These are phyloP conservation scores for Wickerhamomyces subpelliculosus DNA, from an alignment of 805 yeast species.

Conservation along the genomic window DNA sequence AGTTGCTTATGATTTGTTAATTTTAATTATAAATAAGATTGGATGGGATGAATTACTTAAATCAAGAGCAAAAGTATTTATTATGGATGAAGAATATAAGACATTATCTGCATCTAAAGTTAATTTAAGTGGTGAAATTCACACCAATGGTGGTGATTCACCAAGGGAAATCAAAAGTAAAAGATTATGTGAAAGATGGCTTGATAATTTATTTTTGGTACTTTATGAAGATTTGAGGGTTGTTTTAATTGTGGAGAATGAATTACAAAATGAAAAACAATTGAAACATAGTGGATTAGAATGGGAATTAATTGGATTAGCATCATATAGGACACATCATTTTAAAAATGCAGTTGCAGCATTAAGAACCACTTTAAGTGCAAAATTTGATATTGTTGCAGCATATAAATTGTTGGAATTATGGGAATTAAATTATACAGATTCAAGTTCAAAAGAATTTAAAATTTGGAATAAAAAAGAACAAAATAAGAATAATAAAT, in stretches of 20 bases:
- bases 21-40: conserved; percentile 54
- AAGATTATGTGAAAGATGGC: conserved; percentile 69
- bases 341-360: conserved; percentile 45
- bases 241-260: conserved; percentile 26
- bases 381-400: conserved; percentile 58
- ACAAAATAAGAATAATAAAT: conserved; percentile 16
- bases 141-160: too few relatives aligned
- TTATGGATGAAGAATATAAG: conserved; percentile 70
- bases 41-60: conserved; percentile 82
- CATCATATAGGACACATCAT: conserved; percentile 41
- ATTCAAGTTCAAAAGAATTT: conserved; percentile 12
- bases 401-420: conserved; percentile 43
- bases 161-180: conserved; percentile 38
- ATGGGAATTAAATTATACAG: conserved; percentile 15
- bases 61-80: conserved; percentile 63
- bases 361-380: conserved; percentile 44
- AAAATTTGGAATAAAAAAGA: conserved; percentile 6
- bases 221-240: conserved; percentile 58
- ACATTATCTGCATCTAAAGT: conserved; percentile 17
- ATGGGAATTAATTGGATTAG: conserved; percentile 67
- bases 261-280: conserved; percentile 15
- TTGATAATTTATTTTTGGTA: conserved; percentile 65
- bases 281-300: conserved; percentile 55
- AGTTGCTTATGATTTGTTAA: conserved; percentile 61
- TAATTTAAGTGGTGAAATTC: neutral